Conservation (phyloP, 73 alveolate species). For the Uronychia setigera region DNA sequence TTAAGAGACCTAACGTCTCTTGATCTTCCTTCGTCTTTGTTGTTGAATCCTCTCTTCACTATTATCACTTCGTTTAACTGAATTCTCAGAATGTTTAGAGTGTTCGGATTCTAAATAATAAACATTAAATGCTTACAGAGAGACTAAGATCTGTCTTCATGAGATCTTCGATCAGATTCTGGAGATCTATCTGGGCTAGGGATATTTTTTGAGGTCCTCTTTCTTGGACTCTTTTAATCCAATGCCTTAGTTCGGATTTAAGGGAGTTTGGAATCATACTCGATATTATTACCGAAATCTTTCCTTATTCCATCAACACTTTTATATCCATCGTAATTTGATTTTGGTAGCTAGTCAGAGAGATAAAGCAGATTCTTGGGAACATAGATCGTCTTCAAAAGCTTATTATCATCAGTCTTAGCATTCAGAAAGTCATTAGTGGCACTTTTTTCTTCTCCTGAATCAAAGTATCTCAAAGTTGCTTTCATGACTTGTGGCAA, state of each 20-base stretch:
- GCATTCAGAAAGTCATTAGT: neutral
- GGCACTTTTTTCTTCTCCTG: neutral
- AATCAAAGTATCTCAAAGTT: neutral
- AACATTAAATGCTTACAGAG: too few species aligned
- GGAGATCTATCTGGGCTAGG: neutral
- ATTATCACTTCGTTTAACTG: too few species aligned
- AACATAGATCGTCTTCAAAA: neutral
- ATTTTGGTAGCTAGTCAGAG: neutral
- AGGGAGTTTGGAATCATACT: too few species aligned
- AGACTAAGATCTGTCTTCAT: neutral
- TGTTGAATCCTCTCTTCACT: too few species aligned
- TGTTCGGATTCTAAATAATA: too few species aligned
- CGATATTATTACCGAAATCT: neutral
- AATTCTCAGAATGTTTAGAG: too few species aligned
- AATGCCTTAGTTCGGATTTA: neutral
- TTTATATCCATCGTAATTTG: neutral
- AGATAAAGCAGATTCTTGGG: neutral
- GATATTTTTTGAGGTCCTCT: neutral
- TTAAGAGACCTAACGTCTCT: too few species aligned
- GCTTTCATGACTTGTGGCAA: neutral
- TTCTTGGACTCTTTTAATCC: neutral
- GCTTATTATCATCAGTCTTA: neutral
- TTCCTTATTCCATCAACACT: neutral
- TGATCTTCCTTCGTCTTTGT: too few species aligned
- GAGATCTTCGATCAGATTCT: neutral